Conservation (phyloP, 129 eudicot genomes). For the Flaveria sonorensis region DNA sequence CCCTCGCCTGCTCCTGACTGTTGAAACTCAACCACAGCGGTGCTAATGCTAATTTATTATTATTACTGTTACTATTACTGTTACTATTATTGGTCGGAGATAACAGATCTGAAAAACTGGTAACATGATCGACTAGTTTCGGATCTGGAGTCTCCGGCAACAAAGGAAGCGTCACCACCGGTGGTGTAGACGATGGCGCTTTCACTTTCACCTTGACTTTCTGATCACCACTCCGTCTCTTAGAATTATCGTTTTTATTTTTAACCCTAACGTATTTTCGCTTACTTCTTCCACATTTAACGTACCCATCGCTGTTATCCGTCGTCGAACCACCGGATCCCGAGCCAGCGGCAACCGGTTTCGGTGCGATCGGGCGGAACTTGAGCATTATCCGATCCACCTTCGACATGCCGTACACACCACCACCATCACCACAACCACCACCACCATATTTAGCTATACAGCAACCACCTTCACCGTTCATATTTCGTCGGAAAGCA, state of each 20-base stretch:
- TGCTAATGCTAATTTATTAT: neutral
- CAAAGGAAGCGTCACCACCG: slow-evolving; percentile 61
- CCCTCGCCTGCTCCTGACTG: slow-evolving; percentile 14
- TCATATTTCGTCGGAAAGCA: slow-evolving; percentile 33
- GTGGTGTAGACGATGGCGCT: neutral
- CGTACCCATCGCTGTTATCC: slow-evolving; percentile 36
- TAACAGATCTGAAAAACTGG: slow-evolving; percentile 29
- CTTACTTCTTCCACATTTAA: slow-evolving; percentile 45
- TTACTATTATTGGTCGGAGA: neutral
- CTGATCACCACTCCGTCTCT: neutral
- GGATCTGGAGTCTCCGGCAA: slow-evolving; percentile 71
- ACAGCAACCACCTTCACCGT: slow-evolving; percentile 70
- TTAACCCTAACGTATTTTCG: slow-evolving; percentile 50
- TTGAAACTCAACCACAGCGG: slow-evolving; percentile 60
- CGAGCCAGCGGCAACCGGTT: slow-evolving; percentile 51
- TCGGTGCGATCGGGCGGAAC: slow-evolving; percentile 88
- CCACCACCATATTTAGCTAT: slow-evolving; percentile 48
- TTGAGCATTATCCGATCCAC: slow-evolving; percentile 70
- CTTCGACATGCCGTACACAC: slow-evolving; percentile 47
- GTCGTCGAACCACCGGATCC: slow-evolving; percentile 43
- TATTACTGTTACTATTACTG: neutral
- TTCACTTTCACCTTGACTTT: slow-evolving; percentile 28
- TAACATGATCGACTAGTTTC: slow-evolving; percentile 27
- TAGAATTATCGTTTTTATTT: slow-evolving; percentile 9
- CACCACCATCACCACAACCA: neutral